phyloP scores from a whole-genome alignment of 2,329 filamentous ascomycete genomes.

The Fusarium floridanum region DNA sequence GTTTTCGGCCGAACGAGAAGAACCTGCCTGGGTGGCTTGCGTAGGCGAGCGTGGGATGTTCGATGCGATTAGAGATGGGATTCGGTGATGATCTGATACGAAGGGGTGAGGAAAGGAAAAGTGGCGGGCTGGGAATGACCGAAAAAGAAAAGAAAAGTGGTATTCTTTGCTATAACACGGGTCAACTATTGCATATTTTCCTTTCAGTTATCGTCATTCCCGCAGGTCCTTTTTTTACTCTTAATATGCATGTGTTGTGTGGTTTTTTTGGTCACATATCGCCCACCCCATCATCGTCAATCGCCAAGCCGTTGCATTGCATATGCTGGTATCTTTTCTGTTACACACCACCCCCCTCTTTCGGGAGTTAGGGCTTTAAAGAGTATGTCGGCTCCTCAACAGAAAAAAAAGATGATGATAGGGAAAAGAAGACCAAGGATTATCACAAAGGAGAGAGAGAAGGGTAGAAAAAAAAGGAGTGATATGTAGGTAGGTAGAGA shows the following conservation, averaged over 20 bases:
- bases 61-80: not conserved
- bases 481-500: no score
- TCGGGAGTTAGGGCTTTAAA: not conserved
- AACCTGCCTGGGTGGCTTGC: conserved; percentile 25
- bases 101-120: not conserved
- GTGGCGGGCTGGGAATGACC: not conserved
- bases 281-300: conserved; percentile 11
- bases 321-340: conserved; percentile 5
- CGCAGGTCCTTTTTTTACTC: not conserved
- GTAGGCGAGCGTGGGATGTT: conserved; percentile 15
- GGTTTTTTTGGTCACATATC: conserved; percentile 13
- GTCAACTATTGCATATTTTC: not conserved
- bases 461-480: not conserved
- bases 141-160: not conserved
- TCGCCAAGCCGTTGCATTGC: conserved; percentile 34
- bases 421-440: not conserved
- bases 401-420: not conserved
- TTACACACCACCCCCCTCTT: not conserved
- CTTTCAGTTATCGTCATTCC: not conserved
- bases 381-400: not conserved
- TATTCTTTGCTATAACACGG: not conserved
- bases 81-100: not conserved
- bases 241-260: not conserved
- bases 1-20: conserved; percentile 4
- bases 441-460: not conserved